phyloP scores from a whole-genome alignment of 257 asterid genomes.

The Solanum sitiens region DNA sequence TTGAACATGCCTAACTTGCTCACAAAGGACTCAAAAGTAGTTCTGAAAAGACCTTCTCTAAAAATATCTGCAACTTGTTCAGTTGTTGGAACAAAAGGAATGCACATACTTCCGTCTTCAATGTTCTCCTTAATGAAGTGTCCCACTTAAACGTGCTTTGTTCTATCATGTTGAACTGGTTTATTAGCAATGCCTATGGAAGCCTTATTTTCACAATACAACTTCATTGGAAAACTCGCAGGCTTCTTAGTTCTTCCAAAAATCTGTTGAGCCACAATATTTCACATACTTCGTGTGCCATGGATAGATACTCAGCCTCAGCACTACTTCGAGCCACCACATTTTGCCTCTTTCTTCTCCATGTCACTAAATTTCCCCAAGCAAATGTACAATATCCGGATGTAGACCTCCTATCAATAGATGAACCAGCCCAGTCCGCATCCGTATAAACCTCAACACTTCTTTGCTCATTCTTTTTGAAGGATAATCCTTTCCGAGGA shows the following conservation, averaged over 20 bases:
- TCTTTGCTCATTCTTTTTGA: not conserved
- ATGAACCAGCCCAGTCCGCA: not conserved
- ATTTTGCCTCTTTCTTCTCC: not conserved
- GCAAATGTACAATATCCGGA: not conserved
- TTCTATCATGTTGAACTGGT: not conserved
- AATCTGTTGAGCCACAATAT: not conserved
- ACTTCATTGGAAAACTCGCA: not conserved
- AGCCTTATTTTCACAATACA: not conserved
- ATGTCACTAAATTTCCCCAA: not conserved
- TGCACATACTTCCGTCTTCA: not conserved
- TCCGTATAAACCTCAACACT: not conserved
- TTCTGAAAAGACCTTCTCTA: not conserved
- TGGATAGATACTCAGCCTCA: not conserved
- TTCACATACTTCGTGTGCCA: not conserved
- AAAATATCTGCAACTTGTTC: not conserved
- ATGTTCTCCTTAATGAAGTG: not conserved
- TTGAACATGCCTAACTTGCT: not conserved
- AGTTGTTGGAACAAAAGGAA: not conserved
- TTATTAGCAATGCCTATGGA: not conserved
- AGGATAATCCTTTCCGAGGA: not conserved
- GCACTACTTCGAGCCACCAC: not conserved
- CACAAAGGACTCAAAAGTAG: not conserved
- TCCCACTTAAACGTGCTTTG: not conserved
- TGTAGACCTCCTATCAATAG: not conserved
- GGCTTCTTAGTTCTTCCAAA: not conserved